These are phyloP conservation scores for Cryptococcus floricola DNA, from an alignment of 1,284 basidiomycete genomes.

Conservation along the genomic window DNA sequence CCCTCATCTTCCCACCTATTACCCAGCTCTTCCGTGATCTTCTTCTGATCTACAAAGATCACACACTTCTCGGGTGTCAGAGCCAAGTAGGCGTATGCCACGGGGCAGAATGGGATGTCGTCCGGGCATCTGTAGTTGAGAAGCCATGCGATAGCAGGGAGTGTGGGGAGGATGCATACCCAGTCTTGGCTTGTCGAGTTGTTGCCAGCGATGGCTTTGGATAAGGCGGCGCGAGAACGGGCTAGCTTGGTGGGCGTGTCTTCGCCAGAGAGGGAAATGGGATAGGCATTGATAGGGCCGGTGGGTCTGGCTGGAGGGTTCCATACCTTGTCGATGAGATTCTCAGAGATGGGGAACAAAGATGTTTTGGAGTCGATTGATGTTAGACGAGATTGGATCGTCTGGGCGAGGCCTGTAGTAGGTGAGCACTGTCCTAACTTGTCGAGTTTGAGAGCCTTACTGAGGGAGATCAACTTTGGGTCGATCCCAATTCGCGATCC, in stretches of 20 bases:
- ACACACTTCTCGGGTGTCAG: conserved; percentile 57
- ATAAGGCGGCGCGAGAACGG: conserved; percentile 35
- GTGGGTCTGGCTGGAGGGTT: conserved; percentile 65
- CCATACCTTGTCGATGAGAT: conserved; percentile 81
- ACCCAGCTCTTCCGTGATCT: conserved; percentile 32
- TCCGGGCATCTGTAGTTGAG: conserved; percentile 70
- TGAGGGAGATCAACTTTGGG: conserved; percentile 73
- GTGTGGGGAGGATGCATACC: conserved; percentile 48
- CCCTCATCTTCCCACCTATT: conserved; percentile 51
- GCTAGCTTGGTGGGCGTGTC: conserved; percentile 34
- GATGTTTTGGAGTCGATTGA: conserved; percentile 59
- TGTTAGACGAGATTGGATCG: conserved; percentile 29
- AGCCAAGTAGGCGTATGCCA: conserved; percentile 80
- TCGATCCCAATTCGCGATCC: conserved; percentile 73
- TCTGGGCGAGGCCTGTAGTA: conserved; percentile 17
- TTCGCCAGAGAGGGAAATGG: conserved; percentile 67
- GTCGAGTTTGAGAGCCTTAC: conserved; percentile 34
- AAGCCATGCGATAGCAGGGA: conserved; percentile 62
- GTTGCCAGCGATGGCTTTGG: conserved; percentile 29
- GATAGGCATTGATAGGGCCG: conserved; percentile 69
- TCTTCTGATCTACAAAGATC: conserved; percentile 41
- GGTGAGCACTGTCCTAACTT: neutral
- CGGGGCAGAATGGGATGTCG: conserved; percentile 81
- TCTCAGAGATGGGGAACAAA: conserved; percentile 58
- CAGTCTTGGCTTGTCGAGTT: conserved; percentile 14